phyloP scores from a whole-genome alignment of 345 rosid species.

The Camelina neglecta region DNA sequence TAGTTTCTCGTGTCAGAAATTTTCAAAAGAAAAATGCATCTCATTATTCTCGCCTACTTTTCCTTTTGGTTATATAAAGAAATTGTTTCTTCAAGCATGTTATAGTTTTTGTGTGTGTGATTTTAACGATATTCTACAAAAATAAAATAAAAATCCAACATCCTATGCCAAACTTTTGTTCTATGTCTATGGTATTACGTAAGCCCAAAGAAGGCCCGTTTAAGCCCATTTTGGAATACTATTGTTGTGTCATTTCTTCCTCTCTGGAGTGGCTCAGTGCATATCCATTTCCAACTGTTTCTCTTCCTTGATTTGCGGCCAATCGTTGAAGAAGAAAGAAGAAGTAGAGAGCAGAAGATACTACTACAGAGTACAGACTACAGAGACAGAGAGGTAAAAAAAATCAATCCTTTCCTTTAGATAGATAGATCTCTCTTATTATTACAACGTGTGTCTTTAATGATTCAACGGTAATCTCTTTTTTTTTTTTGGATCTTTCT shows the following conservation, averaged over 20 bases:
- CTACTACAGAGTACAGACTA: not conserved
- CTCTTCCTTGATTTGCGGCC: constrained; percentile 37
- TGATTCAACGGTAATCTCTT: not conserved
- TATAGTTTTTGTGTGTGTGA: too few species aligned
- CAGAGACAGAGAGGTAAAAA: constrained; percentile 34
- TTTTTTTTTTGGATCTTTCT: constrained; percentile 13
- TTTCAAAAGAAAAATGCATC: constrained; percentile 5
- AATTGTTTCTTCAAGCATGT: not conserved
- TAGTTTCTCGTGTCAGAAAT: constrained; percentile 28
- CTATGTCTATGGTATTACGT: not conserved
- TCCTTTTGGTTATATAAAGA: not conserved
- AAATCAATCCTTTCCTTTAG: constrained; percentile 12
- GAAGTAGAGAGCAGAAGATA: constrained; percentile 24
- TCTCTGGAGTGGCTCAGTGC: not conserved
- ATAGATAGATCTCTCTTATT: constrained; percentile 30
- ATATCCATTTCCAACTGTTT: constrained; percentile 33
- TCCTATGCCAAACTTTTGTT: not conserved
- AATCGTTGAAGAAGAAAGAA: constrained; percentile 16
- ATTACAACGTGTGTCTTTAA: constrained; percentile 14
- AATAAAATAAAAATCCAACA: not conserved
- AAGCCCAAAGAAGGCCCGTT: constrained; percentile 23
- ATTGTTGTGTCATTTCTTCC: not conserved
- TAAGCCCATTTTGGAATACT: constrained; percentile 18
- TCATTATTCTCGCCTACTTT: not conserved
- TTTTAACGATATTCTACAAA: too few species aligned